A percentile compares a stretch with the other conserved stretches of the same genome.
phyloP scores from a whole-genome alignment of 352 stramenopile species.

The Phytophthora capsici region DNA sequence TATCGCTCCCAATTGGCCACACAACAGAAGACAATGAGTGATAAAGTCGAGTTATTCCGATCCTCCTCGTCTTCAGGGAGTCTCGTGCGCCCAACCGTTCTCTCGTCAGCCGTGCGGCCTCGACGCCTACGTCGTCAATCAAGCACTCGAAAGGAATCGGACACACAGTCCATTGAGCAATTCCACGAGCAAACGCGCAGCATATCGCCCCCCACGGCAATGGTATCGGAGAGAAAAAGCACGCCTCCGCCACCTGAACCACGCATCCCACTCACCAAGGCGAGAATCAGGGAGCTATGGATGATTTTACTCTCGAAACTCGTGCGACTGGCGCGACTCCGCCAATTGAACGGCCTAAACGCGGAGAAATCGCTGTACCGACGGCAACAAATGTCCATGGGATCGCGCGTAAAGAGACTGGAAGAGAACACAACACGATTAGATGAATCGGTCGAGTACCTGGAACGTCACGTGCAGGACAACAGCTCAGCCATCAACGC shows the following conservation, averaged over 20 bases:
- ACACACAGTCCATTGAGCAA: conserved; percentile 6
- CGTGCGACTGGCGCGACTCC: conserved; percentile 60
- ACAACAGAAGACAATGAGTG: conserved; percentile 36
- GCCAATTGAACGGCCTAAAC: conserved; percentile 57
- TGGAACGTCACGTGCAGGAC: conserved; percentile 48
- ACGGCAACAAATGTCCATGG: conserved; percentile 70
- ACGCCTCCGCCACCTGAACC: conserved; percentile 7
- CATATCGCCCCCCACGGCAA: conserved; percentile 1
- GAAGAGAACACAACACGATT: conserved; percentile 59
- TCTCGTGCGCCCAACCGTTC: conserved; percentile 3
- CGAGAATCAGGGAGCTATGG: conserved; percentile 53
- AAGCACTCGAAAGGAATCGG: conserved; percentile 33
- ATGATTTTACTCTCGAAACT: conserved; percentile 55
- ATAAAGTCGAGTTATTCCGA: conserved; percentile 37
- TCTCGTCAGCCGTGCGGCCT: conserved; percentile 35
- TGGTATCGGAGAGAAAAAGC: background rate
- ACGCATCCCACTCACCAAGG: conserved; percentile 42
- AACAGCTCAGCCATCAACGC: conserved; percentile 48
- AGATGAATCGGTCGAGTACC: conserved; percentile 58
- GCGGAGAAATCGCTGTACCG: conserved; percentile 62
- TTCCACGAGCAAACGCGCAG: background rate
- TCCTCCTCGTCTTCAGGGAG: conserved; percentile 19
- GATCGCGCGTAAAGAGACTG: conserved; percentile 59
- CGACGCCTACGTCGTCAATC: conserved; percentile 43
- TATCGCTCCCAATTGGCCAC: conserved; percentile 37